A percentile compares a stretch with the other conserved stretches of the same genome.
These are phyloP conservation scores for Diaporthe australafricana DNA, from an alignment of 2,329 filamentous ascomycete species.

Conservation along the genomic window DNA sequence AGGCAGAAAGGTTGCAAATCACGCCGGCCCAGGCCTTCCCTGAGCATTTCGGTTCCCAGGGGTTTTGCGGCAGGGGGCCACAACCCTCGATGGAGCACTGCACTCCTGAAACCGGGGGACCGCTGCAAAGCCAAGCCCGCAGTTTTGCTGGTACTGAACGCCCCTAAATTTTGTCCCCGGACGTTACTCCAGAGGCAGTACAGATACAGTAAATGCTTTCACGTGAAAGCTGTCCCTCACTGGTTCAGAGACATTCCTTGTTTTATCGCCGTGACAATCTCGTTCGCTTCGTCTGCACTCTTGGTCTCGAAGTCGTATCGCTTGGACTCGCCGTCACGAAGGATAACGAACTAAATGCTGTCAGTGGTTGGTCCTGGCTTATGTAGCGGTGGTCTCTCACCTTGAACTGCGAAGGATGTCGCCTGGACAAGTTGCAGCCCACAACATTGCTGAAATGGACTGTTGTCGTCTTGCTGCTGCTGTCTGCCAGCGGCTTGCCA, in stretches of 20 bases:
- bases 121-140: conserved; percentile 23
- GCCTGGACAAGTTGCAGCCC: conserved; percentile 82
- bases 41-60: conserved; percentile 21
- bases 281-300: conserved; percentile 76
- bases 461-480: conserved; percentile 78
- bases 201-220: background rate
- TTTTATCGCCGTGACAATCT: conserved; percentile 83
- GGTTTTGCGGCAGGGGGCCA: conserved; percentile 4
- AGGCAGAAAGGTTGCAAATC: conserved; percentile 4
- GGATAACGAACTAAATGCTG: conserved; percentile 71
- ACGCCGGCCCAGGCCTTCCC: conserved; percentile 7
- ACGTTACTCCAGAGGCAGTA: no score
- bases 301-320: conserved; percentile 88
- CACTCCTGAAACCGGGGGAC: conserved; percentile 16
- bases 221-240: conserved; percentile 51
- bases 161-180: background rate
- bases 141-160: background rate
- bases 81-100: conserved; percentile 6
- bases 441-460: conserved; percentile 87
- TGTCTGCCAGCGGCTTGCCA: conserved; percentile 74
- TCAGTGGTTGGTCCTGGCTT: conserved; percentile 3
- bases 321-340: conserved; percentile 81
- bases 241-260: conserved; percentile 78
- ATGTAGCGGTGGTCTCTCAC: conserved; percentile 52
- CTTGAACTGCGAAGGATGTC: conserved; percentile 85